These are phyloP conservation scores for Mycena galopus DNA, from an alignment of 768 basidiomycete species.

Conservation along the genomic window DNA sequence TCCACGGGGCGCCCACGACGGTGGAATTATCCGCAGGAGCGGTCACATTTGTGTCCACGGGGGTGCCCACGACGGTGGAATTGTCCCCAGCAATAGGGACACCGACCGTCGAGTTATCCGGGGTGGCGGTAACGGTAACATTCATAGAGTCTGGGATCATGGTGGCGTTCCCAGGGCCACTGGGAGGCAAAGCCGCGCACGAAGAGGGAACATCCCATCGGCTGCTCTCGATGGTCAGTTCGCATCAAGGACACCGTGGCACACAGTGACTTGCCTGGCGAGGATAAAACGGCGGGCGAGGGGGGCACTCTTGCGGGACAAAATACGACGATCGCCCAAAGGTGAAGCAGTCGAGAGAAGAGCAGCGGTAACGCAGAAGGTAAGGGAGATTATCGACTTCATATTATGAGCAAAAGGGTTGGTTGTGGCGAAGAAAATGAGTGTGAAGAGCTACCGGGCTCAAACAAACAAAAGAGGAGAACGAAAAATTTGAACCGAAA, in stretches of 20 bases:
- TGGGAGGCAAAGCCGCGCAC: conserved; percentile 44
- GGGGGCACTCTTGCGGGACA: conserved; percentile 48
- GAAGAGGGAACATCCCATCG: conserved; percentile 49
- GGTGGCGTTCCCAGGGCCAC: conserved; percentile 21
- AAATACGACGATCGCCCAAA: conserved; percentile 51
- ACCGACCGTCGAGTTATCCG: conserved; percentile 26
- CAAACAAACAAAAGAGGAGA: conserved; percentile 41
- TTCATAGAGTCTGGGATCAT: background rate
- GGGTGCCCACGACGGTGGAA: conserved; percentile 21
- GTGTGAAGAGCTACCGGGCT: conserved; percentile 51
- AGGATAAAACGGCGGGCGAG: conserved; percentile 49
- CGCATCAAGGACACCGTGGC: background rate
- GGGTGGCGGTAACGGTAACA: conserved; percentile 32
- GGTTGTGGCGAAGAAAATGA: conserved; percentile 37
- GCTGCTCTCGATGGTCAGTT: conserved; percentile 33
- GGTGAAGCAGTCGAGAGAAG: conserved; percentile 49
- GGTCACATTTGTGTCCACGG: conserved; percentile 3
- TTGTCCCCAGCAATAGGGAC: conserved; percentile 15
- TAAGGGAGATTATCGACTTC: conserved; percentile 45
- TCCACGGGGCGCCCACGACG: conserved; percentile 8
- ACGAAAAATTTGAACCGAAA: conserved; percentile 27
- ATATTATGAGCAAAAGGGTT: conserved; percentile 36
- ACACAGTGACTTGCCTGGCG: conserved; percentile 42
- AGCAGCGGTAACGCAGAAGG: conserved; percentile 43
- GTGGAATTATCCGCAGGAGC: conserved; percentile 10